A percentile compares a stretch with the other conserved stretches of the same genome.
Conservation (phyloP, 2,329 filamentous ascomycete genomes). For the Sclerotinia subarctica region DNA sequence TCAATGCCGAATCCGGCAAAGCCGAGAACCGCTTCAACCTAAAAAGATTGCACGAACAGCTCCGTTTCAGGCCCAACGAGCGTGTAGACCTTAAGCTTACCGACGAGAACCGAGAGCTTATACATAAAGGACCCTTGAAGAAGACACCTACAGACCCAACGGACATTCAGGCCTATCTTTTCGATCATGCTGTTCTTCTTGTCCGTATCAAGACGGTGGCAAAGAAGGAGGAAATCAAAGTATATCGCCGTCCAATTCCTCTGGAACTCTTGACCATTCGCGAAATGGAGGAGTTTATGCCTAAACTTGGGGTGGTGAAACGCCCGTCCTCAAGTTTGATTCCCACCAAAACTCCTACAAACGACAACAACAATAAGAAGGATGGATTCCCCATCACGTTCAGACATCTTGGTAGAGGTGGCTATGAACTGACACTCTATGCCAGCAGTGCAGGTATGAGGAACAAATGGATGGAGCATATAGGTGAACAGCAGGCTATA, state of each 20-base stretch:
- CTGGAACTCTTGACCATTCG: conserved; percentile 88
- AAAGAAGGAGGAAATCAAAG: conserved; percentile 91
- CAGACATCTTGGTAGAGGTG: conserved; percentile 89
- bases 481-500: conserved; percentile 84
- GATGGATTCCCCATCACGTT: conserved; percentile 96
- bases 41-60: conserved; percentile 83
- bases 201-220: conserved; percentile 89
- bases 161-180: conserved; percentile 91
- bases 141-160: conserved; percentile 84
- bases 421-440: conserved; percentile 88
- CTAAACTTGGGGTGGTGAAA: conserved; percentile 74
- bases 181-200: conserved; percentile 91
- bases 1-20: conserved; percentile 94
- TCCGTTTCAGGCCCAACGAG: conserved; percentile 87
- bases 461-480: conserved; percentile 96
- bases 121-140: conserved; percentile 93
- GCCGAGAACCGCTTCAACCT: conserved; percentile 97
- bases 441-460: conserved; percentile 81
- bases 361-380: conserved; percentile 58
- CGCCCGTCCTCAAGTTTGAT: conserved; percentile 84
- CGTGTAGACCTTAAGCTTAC: conserved; percentile 92
- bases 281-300: conserved; percentile 96
- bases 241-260: conserved; percentile 91
- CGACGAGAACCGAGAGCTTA: conserved; percentile 85
- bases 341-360: conserved; percentile 52